A percentile compares a stretch with the other conserved stretches of the same genome.
Conservation (phyloP, 1,284 basidiomycete species). For the Apiotrichum gamsii region DNA sequence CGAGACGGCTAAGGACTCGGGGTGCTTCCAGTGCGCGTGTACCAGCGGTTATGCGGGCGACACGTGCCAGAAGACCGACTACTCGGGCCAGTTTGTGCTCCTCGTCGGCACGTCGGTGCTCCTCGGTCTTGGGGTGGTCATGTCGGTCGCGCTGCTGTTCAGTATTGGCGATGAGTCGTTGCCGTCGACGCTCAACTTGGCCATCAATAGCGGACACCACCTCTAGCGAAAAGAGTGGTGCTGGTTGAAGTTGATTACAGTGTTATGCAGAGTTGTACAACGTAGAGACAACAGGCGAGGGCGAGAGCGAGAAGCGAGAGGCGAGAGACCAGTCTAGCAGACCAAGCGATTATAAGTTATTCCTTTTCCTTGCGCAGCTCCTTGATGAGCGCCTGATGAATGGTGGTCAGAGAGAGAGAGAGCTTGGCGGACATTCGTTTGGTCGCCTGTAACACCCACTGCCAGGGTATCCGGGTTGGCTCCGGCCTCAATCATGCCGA, state of each 20-base stretch:
- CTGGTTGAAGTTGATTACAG: not conserved
- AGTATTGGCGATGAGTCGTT: conserved; percentile 41
- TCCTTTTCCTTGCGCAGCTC: conserved; percentile 25
- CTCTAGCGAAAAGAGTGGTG: too few relatives aligned
- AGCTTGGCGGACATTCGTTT: too few relatives aligned
- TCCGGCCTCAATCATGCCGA: conserved; percentile 45
- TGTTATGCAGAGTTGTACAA: conserved; percentile 7
- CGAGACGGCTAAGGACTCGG: conserved; percentile 25
- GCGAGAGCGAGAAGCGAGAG: not conserved
- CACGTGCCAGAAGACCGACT: conserved; percentile 5
- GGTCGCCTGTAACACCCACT: conserved; percentile 17
- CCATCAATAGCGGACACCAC: too few relatives aligned
- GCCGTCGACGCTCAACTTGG: conserved; percentile 44
- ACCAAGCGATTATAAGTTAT: not conserved
- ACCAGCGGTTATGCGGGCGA: conserved; percentile 22
- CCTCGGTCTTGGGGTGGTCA: conserved; percentile 25
- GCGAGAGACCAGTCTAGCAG: not conserved
- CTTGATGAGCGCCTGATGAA: conserved; percentile 24
- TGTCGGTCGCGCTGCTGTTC: conserved; percentile 33
- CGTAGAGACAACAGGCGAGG: not conserved
- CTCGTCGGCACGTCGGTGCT: conserved; percentile 37
- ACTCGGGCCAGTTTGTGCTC: conserved; percentile 34
- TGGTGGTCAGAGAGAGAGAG: not conserved
- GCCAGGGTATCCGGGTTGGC: conserved; percentile 45
- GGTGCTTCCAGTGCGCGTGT: conserved; percentile 42